Evolutionary conservation across 495 filamentous ascomycete genomes (phyloP).

Genomic region (Thozetella sp.): DNA sequence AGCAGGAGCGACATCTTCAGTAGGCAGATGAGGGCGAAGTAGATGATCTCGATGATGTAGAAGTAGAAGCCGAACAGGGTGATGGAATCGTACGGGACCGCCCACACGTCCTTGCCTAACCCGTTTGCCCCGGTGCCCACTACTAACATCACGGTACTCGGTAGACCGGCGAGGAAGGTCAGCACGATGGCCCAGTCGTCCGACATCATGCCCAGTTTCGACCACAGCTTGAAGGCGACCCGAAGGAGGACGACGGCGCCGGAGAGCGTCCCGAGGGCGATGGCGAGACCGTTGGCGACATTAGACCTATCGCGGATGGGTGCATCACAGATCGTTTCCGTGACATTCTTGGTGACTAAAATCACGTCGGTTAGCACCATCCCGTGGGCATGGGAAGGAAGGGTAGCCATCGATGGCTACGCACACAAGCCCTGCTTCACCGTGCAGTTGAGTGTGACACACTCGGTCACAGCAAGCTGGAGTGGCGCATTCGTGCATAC

Average conservation of each 20-base stretch:
- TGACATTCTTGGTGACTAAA: background rate
- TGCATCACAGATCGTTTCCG: background rate
- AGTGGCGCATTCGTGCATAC: slow-evolving; percentile 26
- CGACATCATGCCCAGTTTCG: background rate
- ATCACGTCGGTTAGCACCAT: background rate
- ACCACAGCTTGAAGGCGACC: background rate
- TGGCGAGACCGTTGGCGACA: background rate
- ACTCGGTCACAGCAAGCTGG: slow-evolving; percentile 22
- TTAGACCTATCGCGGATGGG: background rate
- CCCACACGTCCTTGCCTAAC: slow-evolving; percentile 48
- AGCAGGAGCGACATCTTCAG: slow-evolving; percentile 50
- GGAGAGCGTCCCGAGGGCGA: background rate
- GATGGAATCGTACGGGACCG: slow-evolving; percentile 44
- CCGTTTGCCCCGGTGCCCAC: slow-evolving; percentile 20
- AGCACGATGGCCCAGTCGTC: background rate
- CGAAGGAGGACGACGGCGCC: background rate
- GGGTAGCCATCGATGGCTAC: background rate
- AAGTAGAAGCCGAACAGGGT: slow-evolving; percentile 27
- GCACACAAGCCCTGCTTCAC: slow-evolving; percentile 3
- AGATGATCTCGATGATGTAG: slow-evolving; percentile 29
- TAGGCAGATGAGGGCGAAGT: slow-evolving; percentile 35
- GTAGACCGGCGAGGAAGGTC: background rate
- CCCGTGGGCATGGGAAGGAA: background rate
- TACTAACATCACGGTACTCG: background rate
- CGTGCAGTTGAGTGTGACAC: slow-evolving; percentile 23